Evolutionary conservation across 2,329 filamentous ascomycete genomes (phyloP), one percentile per base, ranked within the genome.

Genomic region (Verticillium dahliae): DNA sequence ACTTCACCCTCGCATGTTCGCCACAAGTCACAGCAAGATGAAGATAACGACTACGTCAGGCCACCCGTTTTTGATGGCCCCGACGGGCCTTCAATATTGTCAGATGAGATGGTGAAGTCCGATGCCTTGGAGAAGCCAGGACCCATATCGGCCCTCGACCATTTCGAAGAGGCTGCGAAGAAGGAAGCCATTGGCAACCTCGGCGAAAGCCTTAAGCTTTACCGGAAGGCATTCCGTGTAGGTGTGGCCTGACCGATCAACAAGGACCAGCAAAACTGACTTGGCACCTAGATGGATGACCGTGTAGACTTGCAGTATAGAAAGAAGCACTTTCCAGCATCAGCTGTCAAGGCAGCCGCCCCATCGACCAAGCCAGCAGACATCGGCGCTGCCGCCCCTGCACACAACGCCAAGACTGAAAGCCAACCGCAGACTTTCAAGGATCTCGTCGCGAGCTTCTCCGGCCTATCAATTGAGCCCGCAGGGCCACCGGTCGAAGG

Each of bases 161-260:
- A 97, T 73, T 98, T 95, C 69, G 95, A 98, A 73, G 86, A 85
- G 71, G 95, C 94, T 3, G 93, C 97, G 61, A 90, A 96, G 75
- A 92, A 88, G 74, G 95, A 99, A 76, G 85, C 83, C 0, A 85
- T 90, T 68, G 95, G 95, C 0, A 95, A 86, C 65, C 80, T 98
- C 58, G 92, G 93, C 5, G 94, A 98, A 65, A 98, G 94, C 71
- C 74, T 99, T 61, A 86, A 85, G 66, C 83, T 96, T 58, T 99
- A 99, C 74, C 86, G 95, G 56, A 92, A 90, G 73, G 95, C 95
- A 1, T 98, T 96, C 73, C 87, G 89, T 72, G 91, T 94, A 76
- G 62, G 81, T 70, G 27, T 5, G 3, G 35, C 13, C 2, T 50
- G n/a, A n/a, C 10, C 18, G 10, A 6, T 27, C 18, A 10, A 22